Conservation (phyloP, 164 flowering plant species). For the Aristolochia californica region DNA sequence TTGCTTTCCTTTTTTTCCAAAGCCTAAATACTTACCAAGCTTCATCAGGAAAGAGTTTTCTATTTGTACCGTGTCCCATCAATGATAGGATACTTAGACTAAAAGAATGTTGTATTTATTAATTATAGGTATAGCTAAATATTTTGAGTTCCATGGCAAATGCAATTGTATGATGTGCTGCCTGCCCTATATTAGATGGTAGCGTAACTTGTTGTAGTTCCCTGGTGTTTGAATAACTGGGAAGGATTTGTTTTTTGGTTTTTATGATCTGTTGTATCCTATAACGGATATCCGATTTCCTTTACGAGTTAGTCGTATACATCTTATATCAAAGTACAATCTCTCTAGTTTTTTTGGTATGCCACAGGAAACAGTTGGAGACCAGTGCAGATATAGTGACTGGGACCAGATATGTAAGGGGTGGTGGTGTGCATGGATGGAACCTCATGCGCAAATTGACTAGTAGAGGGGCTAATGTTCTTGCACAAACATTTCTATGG, state of each 20-base stretch:
- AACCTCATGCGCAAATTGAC: slow-evolving; percentile 95
- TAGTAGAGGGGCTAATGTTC: slow-evolving; percentile 96
- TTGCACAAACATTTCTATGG: slow-evolving; percentile 93
- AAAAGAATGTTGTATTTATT: not conserved
- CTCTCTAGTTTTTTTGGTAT: not conserved
- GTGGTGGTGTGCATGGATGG: slow-evolving; percentile 99
- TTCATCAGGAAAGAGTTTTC: slow-evolving; percentile 68
- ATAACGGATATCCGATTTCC: not conserved
- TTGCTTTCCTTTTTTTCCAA: slow-evolving; percentile 19
- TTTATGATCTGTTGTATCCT: no score
- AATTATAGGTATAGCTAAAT: not conserved
- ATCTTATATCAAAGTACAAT: not conserved
- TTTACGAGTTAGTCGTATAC: not conserved
- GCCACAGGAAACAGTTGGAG: slow-evolving; percentile 70
- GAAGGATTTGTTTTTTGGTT: no score
- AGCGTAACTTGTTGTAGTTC: no score
- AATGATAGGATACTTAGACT: not conserved
- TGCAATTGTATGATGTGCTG: no score
- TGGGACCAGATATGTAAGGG: slow-evolving; percentile 88
- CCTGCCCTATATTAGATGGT: no score
- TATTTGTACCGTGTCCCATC: not conserved
- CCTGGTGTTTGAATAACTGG: no score
- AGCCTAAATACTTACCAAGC: slow-evolving; percentile 95
- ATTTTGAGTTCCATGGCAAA: not conserved
- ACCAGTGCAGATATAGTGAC: slow-evolving; percentile 94